Base-by-base conservation (phyloP, 495 filamentous ascomycete genomes). In the Amphirosellinia nigrospora region DNA sequence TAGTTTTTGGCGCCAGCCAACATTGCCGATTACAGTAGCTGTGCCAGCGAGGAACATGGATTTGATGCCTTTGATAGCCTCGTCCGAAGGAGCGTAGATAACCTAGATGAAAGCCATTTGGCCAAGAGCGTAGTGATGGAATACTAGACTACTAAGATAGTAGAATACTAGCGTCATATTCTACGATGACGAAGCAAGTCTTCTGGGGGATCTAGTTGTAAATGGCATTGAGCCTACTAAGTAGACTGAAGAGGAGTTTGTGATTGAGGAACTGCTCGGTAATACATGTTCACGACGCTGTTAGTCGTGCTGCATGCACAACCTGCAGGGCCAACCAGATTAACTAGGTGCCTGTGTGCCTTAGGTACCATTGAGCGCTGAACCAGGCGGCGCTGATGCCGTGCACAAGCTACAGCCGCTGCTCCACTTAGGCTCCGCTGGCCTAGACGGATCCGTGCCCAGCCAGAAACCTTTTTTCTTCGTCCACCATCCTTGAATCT, bases 11-110 rank as follows among this genome's bases (percentile, higher is more conserved):
- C 82, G 84, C 84, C 84, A 87, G 71, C 83, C 79, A 0, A 73
- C 53, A 1, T 77, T 74, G 15, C 70, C 65, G 1, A 61, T 70
- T 19, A 45, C 63, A 26, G 72, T 77, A 1, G 82, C 83, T 11
- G 79, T 81, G 19, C 83, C 83, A 0, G 83, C 83, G 26, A 86
- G 75, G 60, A 86, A 86, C 39, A 84, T 38, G 26, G 80, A 77
- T 19, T 64, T 77, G 3, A 70, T 59, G 9, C 78, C 78, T 0
- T 61, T 58, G 60, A 74, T 56, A 0, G 48, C 4, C 21, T 79
- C 78, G n/a, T 72, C 74, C 8, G 73, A 66, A 1, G 82, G 82
- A 10, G 81, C 79, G 7, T 43, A 34, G 26, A 82, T 66, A 16
- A 81, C 52, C 52, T 83, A 80, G 53, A 32, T 36, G 7, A 32